Conservation (phyloP, 495 filamentous ascomycete genomes). For the Penicillium cosmopolitanum region DNA sequence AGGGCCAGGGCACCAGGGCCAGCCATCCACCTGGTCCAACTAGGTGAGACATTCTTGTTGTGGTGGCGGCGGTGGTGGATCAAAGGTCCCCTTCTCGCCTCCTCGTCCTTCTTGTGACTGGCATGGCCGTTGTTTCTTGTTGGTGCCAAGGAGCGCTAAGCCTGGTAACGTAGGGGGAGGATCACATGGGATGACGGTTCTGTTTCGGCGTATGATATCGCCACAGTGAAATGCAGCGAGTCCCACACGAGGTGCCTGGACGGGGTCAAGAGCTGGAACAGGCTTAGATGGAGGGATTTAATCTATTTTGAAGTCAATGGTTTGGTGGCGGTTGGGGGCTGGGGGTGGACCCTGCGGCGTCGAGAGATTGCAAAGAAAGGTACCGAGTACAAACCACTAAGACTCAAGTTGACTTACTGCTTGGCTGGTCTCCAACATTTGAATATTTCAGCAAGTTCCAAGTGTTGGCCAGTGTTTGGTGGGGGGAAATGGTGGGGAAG, state of each 20-base stretch:
- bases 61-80: conserved; percentile 7
- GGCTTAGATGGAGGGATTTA: conserved; percentile 11
- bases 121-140: neutral
- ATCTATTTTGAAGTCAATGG: conserved; percentile 14
- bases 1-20: neutral
- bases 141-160: neutral
- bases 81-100: conserved; percentile 2
- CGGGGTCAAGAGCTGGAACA: conserved; percentile 1
- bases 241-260: neutral
- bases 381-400: too few relatives aligned
- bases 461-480: too few relatives aligned
- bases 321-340: neutral
- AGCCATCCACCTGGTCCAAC: conserved; percentile 9
- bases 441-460: too few relatives aligned
- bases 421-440: too few relatives aligned
- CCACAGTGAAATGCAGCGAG: too few relatives aligned
- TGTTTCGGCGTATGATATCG: too few relatives aligned
- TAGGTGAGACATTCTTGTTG: conserved; percentile 23
- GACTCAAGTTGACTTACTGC: too few relatives aligned
- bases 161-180: conserved; percentile 1
- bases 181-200: conserved; percentile 16
- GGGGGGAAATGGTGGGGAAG: too few relatives aligned
- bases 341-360: neutral
- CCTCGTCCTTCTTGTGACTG: conserved; percentile 2
- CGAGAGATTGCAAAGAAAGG: neutral